Base-by-base conservation (phyloP, 2,329 filamentous ascomycete species). In the Verticillium nonalfalfae region DNA sequence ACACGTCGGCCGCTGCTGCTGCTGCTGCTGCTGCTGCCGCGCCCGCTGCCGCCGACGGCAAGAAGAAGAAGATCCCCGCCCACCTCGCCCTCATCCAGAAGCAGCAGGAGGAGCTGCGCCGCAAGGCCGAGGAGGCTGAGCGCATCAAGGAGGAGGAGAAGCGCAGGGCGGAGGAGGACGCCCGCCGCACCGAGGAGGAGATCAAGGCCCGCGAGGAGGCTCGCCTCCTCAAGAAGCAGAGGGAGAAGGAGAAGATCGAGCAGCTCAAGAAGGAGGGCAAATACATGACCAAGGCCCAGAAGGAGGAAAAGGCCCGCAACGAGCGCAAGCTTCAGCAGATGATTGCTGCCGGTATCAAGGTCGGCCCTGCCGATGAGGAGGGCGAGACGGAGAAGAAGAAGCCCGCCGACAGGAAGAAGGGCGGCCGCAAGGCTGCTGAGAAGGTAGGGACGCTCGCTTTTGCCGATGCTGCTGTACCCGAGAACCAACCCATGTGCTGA, bases 31-130 rank as follows among this genome's bases (percentile, higher is more conserved):
- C 70, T 4, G 63, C 65, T 0, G 63, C 72, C 11, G 63, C 72
- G 10, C 67, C 70, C 2, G 66, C 76, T 6, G 70, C 75, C 4
- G 67, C 78, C 3, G 75, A 77, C 26, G 80, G 78, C 62, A 85
- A 85, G 76, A 97, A 97, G 81, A 98, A 96, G 86, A 99, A 98
- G 80, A 69, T 98, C 18, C 90, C 90, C 13, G 81, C 90, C 60
- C 88, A 88, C 60, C 81, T 96, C 56, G 82, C 85, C 57, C 80
- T 88, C 55, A 78, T 96, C 36, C 90, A 94, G 78, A 90, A 90
- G 78, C 90, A 94, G 74, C 91, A 95, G 72, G 91, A 95, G 72
- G 89, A 90, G 66, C 77, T 90, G n/a, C 83, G 83, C 61, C 82
- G 79, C 66, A 79, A 77, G 61, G 81, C 89, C 69, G 89, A 93